These are phyloP conservation scores for Penicillium freii DNA, from an alignment of 2,329 filamentous ascomycete genomes.

Conservation along the genomic window DNA sequence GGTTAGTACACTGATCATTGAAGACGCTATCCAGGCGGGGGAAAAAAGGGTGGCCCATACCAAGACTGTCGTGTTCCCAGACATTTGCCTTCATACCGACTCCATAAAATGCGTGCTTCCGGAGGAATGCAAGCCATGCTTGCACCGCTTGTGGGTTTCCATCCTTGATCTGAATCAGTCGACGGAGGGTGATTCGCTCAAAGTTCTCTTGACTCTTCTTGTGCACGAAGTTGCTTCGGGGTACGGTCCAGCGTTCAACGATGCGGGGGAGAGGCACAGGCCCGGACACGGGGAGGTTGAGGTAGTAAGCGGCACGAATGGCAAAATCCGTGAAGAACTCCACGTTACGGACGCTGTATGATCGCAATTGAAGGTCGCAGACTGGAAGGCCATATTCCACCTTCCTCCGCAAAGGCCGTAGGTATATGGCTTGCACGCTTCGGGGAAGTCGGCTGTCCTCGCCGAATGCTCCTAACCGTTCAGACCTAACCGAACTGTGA, in stretches of 20 bases:
- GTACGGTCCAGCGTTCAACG: slow-evolving; percentile 91
- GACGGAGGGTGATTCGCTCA: slow-evolving; percentile 80
- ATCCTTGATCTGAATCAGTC: slow-evolving; percentile 89
- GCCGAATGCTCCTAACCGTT: slow-evolving; percentile 36
- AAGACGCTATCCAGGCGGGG: not conserved
- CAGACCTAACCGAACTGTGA: slow-evolving; percentile 29
- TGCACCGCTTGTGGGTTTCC: slow-evolving; percentile 85
- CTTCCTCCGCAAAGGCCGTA: slow-evolving; percentile 75
- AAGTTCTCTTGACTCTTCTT: slow-evolving; percentile 99
- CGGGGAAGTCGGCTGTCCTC: slow-evolving; percentile 63
- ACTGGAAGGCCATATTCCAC: slow-evolving; percentile 74
- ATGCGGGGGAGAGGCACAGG: slow-evolving; percentile 83
- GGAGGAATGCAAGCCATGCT: slow-evolving; percentile 86
- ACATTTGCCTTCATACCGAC: slow-evolving; percentile 99
- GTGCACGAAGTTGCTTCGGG: slow-evolving; percentile 82
- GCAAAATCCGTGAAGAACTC: slow-evolving; percentile 96
- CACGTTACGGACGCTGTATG: slow-evolving; percentile 83
- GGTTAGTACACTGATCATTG: slow-evolving; percentile 9
- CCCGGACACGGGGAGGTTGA: slow-evolving; percentile 79
- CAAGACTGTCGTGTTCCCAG: slow-evolving; percentile 77
- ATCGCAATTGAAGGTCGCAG: slow-evolving; percentile 89
- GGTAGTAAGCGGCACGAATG: slow-evolving; percentile 89
- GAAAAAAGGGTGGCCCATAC: slow-evolving; percentile 47
- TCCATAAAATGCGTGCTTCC: slow-evolving; percentile 91
- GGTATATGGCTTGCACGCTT: slow-evolving; percentile 79